Evolutionary conservation across 2,329 filamentous ascomycete genomes (phyloP).

Genomic region (Trichoderma afroharzianum): DNA sequence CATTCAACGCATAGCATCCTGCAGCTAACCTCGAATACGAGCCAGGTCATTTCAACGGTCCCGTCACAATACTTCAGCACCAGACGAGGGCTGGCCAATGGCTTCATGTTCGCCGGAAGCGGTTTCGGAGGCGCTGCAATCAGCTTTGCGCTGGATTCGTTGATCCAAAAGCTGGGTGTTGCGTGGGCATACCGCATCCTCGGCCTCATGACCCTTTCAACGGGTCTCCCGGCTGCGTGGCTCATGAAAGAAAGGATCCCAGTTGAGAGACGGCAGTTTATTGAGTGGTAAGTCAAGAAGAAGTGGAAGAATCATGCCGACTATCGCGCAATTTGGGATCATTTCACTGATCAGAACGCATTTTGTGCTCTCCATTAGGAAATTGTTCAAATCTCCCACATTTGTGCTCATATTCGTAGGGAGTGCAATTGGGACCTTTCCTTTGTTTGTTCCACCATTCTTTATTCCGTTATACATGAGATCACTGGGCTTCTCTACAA

Average conservation of each 20-base stretch:
- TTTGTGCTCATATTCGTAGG: constrained; percentile 51
- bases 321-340: too few species aligned
- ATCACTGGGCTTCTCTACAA: constrained; percentile 48
- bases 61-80: constrained; percentile 50
- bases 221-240: constrained; percentile 50
- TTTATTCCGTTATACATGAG: constrained; percentile 53
- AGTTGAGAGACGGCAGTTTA: constrained; percentile 39
- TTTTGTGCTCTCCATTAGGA: constrained; percentile 25
- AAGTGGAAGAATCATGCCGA: neutral
- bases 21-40: neutral
- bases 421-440: constrained; percentile 53
- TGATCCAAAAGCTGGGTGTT: constrained; percentile 39
- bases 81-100: constrained; percentile 49
- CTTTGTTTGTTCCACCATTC: constrained; percentile 57
- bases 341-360: neutral
- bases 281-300: constrained; percentile 1
- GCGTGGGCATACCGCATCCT: constrained; percentile 52
- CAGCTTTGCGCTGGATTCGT: constrained; percentile 40
- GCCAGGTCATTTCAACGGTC: constrained; percentile 39
- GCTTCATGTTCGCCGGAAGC: constrained; percentile 45
- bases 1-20: neutral
- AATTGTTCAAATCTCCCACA: constrained; percentile 46
- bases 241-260: constrained; percentile 45
- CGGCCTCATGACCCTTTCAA: constrained; percentile 46
- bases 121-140: constrained; percentile 49